Percentiles rank a stretch among this genome's conserved stretches.
Conservation (phyloP, 441 rosid species). For the Erodium texanum region DNA sequence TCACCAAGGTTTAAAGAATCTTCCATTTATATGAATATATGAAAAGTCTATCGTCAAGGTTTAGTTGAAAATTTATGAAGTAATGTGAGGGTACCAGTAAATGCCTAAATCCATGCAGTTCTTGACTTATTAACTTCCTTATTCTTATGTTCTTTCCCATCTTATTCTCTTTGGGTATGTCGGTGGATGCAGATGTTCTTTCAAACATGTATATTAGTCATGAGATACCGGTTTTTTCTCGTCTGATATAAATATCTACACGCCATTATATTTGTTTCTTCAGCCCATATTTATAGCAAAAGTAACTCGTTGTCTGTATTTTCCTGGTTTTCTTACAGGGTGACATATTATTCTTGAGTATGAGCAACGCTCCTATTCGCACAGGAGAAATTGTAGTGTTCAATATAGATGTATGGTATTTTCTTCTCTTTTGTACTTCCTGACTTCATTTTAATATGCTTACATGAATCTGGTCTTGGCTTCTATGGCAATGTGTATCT, state of each 20-base stretch:
- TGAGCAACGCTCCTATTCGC: constrained; percentile 72
- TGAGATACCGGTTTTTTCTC: not conserved
- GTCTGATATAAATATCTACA: not conserved
- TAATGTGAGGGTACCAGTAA: not conserved
- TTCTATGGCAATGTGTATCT: not conserved
- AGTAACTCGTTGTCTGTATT: not conserved
- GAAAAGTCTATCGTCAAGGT: not conserved
- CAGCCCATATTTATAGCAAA: not conserved
- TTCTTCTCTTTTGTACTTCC: not conserved
- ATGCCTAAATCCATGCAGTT: not conserved
- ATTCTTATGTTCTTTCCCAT: too few relatives aligned
- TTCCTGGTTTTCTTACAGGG: constrained; percentile 45
- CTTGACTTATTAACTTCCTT: not conserved
- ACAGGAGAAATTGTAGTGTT: constrained; percentile 81
- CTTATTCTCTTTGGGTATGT: too few relatives aligned
- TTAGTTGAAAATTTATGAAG: not conserved
- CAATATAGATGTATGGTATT: constrained; percentile 43
- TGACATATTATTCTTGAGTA: constrained; percentile 64
- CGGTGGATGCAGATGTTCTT: too few relatives aligned
- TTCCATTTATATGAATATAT: not conserved
- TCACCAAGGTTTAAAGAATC: not conserved
- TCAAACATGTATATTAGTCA: not conserved
- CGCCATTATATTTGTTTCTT: not conserved
- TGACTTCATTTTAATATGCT: not conserved
- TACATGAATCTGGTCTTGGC: not conserved